These are phyloP conservation scores for Sarocladium brachiariae DNA, from an alignment of 2,329 filamentous ascomycete genomes.

Conservation along the genomic window DNA sequence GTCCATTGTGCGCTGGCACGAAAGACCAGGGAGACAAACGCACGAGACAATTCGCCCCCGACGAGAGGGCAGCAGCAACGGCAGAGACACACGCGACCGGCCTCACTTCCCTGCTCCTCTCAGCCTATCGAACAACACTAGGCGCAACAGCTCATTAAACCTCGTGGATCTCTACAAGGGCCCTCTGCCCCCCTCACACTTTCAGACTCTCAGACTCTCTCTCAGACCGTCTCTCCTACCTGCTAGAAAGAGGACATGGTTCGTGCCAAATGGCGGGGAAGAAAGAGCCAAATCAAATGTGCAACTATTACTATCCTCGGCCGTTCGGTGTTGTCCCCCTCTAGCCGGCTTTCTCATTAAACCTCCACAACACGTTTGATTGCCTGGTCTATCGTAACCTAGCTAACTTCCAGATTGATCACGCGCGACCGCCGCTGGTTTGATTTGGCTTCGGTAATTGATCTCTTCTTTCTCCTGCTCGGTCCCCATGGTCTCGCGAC, in stretches of 20 bases:
- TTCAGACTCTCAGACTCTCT: not conserved
- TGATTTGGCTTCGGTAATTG: not conserved
- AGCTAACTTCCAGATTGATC: too few relatives aligned
- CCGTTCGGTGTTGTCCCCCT: too few relatives aligned
- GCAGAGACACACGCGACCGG: not conserved
- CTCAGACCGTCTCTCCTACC: not conserved
- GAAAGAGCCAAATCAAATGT: not conserved
- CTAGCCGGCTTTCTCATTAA: conserved; percentile 7
- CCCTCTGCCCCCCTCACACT: too few relatives aligned
- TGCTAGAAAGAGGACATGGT: conserved; percentile 1
- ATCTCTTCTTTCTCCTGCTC: not conserved
- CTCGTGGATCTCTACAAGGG: not conserved
- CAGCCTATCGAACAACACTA: not conserved
- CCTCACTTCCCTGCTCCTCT: too few relatives aligned
- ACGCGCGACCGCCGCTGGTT: not conserved
- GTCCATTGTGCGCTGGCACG: too few relatives aligned
- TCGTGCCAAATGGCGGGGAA: conserved; percentile 8
- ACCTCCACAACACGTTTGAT: not conserved
- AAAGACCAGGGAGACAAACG: too few relatives aligned
- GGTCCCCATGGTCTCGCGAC: too few relatives aligned
- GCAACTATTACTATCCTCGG: not conserved
- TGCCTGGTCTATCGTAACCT: not conserved
- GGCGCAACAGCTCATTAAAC: conserved; percentile 6
- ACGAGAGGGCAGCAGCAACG: not conserved
- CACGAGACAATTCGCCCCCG: too few relatives aligned